These are phyloP conservation scores for Sodiomyces alkalinus DNA, from an alignment of 2,329 filamentous ascomycete genomes.

Conservation along the genomic window DNA sequence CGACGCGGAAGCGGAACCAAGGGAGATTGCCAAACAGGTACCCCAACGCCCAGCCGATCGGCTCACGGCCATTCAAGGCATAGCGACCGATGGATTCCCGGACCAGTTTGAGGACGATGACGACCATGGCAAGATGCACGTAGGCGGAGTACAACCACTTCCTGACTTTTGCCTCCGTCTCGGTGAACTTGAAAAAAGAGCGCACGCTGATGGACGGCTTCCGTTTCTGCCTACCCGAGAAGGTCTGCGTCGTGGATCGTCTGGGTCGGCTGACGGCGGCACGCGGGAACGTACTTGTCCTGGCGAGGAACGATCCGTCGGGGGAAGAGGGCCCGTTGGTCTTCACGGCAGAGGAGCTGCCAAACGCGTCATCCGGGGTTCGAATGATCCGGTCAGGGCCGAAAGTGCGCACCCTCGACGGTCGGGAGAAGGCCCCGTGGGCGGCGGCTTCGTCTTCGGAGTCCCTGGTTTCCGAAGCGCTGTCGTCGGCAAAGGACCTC, in stretches of 20 bases:
- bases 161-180: conserved; percentile 56
- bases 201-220: conserved; percentile 48
- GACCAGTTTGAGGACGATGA: conserved; percentile 55
- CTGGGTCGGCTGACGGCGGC: conserved; percentile 16
- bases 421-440: conserved; percentile 2
- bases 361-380: conserved; percentile 6
- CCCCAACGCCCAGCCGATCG: conserved; percentile 81
- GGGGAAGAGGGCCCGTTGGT: conserved; percentile 7
- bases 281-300: conserved; percentile 41
- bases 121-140: conserved; percentile 53
- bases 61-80: conserved; percentile 60
- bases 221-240: conserved; percentile 50
- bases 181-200: conserved; percentile 67
- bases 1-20: conserved; percentile 55
- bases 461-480: conserved; percentile 14
- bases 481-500: conserved; percentile 15
- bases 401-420: conserved; percentile 15
- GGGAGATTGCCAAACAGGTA: conserved; percentile 75
- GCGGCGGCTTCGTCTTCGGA: conserved; percentile 13
- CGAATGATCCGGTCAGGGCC: too few relatives aligned
- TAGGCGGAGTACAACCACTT: conserved; percentile 78
- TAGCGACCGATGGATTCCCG: conserved; percentile 50
- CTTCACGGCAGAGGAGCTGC: too few relatives aligned
- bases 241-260: conserved; percentile 35
- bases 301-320: conserved; percentile 10